These are phyloP conservation scores for Phytophthora capsici DNA, from an alignment of 352 stramenopile genomes.

Conservation along the genomic window DNA sequence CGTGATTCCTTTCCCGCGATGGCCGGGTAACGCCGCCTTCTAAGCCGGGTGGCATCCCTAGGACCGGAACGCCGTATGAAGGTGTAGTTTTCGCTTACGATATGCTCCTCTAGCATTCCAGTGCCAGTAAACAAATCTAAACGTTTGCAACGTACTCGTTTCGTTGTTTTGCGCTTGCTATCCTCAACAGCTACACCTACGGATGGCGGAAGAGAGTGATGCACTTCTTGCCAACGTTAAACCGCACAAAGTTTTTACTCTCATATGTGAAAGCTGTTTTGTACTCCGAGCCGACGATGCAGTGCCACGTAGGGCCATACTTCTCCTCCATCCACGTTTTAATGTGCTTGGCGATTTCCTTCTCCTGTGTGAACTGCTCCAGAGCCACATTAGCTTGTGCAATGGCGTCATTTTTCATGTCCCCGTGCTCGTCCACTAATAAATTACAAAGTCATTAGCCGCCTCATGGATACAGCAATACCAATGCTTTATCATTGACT, in stretches of 20 bases:
- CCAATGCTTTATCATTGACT: background rate
- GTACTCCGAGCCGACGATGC: conserved; percentile 26
- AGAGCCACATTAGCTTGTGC: conserved; percentile 69
- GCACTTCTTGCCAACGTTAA: conserved; percentile 87
- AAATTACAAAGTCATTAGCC: conserved; percentile 1
- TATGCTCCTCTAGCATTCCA: background rate
- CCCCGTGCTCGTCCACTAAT: conserved; percentile 82
- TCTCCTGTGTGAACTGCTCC: conserved; percentile 81
- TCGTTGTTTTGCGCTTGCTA: background rate
- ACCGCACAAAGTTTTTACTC: conserved; percentile 81
- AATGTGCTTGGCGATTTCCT: conserved; percentile 83
- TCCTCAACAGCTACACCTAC: conserved; percentile 22
- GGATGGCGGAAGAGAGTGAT: conserved; percentile 84
- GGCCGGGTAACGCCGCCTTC: conserved; percentile 95
- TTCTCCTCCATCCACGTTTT: conserved; percentile 80
- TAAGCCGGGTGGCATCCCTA: conserved; percentile 38
- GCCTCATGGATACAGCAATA: no score
- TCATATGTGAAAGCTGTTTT: conserved; percentile 33
- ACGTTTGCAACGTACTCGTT: conserved; percentile 20
- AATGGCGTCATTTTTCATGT: conserved; percentile 86
- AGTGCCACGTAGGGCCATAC: conserved; percentile 42
- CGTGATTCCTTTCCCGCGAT: conserved; percentile 98
- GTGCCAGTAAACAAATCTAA: conserved; percentile 27
- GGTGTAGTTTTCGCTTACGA: background rate
- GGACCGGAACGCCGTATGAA: conserved; percentile 11